phyloP scores from a whole-genome alignment of 805 yeast species.

The Suhomyces xylopsoci region DNA sequence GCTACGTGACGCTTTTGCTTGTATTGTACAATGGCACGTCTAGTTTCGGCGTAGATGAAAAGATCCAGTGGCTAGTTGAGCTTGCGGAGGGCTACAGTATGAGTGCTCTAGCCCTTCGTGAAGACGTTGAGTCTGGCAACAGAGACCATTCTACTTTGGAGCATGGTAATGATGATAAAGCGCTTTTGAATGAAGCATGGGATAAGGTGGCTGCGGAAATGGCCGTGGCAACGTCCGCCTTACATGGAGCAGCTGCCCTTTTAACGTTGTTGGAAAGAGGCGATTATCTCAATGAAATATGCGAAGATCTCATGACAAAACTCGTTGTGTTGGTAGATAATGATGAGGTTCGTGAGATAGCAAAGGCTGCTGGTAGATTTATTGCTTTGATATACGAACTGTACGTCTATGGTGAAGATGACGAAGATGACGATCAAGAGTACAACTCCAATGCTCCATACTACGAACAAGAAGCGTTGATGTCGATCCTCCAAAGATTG shows the following conservation, averaged over 20 bases:
- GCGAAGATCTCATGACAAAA: slow-evolving; percentile 40
- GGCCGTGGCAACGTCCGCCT: slow-evolving; percentile 37
- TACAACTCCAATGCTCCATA: slow-evolving; percentile 50
- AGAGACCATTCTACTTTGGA: slow-evolving; percentile 41
- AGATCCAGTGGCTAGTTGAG: slow-evolving; percentile 41
- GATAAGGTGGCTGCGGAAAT: slow-evolving; percentile 31
- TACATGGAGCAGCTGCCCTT: slow-evolving; percentile 47
- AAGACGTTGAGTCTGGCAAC: slow-evolving; percentile 38
- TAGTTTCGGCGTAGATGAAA: slow-evolving; percentile 48
- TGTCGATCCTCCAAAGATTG: slow-evolving; percentile 39
- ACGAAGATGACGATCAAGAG: slow-evolving; percentile 41
- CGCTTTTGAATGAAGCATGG: slow-evolving; percentile 32
- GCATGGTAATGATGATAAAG: slow-evolving; percentile 34
- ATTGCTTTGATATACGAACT: slow-evolving; percentile 57
- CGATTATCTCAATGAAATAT: slow-evolving; percentile 38
- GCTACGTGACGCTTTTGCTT: slow-evolving; percentile 37
- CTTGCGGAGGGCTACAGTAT: slow-evolving; percentile 38
- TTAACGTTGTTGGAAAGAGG: slow-evolving; percentile 44
- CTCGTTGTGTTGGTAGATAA: slow-evolving; percentile 42
- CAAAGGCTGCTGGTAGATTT: slow-evolving; percentile 54
- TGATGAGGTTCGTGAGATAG: slow-evolving; percentile 41
- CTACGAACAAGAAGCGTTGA: slow-evolving; percentile 49
- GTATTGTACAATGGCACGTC: slow-evolving; percentile 49
- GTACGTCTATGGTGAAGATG: slow-evolving; percentile 43
- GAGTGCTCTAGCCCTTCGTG: slow-evolving; percentile 28